Evolutionary conservation across 805 yeast species (phyloP).

Genomic region (Cephaloascus fragrans): DNA sequence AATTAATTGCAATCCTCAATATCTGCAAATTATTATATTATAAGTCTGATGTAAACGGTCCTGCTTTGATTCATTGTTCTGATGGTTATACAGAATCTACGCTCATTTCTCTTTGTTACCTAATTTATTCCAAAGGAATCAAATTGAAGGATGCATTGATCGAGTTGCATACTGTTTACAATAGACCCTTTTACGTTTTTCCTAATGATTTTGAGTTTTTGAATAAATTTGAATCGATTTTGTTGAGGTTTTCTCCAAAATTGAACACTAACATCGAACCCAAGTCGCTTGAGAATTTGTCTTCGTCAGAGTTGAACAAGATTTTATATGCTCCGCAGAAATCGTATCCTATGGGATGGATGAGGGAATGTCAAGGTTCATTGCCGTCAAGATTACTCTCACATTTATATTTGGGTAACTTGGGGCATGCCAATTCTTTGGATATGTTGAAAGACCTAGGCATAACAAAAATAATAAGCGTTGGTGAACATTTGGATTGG

Average conservation of each 20-base stretch:
- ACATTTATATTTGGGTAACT: constrained; percentile 77
- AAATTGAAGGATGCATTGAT: constrained; percentile 56
- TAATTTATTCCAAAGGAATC: constrained; percentile 59
- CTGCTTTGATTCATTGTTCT: constrained; percentile 61
- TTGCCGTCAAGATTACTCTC: constrained; percentile 79
- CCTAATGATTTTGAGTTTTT: constrained; percentile 63
- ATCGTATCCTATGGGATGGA: constrained; percentile 10
- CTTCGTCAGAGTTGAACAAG: neutral
- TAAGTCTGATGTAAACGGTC: constrained; percentile 21
- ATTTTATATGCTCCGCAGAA: neutral
- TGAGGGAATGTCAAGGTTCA: constrained; percentile 40
- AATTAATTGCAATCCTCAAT: constrained; percentile 54
- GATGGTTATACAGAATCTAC: constrained; percentile 94
- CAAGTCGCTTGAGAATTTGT: neutral
- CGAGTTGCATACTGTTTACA: constrained; percentile 48
- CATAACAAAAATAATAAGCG: constrained; percentile 69
- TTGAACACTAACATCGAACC: neutral
- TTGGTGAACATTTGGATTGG: constrained; percentile 78
- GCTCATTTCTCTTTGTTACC: constrained; percentile 57
- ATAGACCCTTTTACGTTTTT: constrained; percentile 80
- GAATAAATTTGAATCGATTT: constrained; percentile 50
- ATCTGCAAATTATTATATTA: constrained; percentile 58
- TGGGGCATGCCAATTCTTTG: constrained; percentile 70
- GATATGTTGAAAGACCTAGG: constrained; percentile 55
- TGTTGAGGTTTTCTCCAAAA: constrained; percentile 52